Evolutionary conservation across 148 eudicot species (phyloP).

Genomic region (Polygonum maritimum): DNA sequence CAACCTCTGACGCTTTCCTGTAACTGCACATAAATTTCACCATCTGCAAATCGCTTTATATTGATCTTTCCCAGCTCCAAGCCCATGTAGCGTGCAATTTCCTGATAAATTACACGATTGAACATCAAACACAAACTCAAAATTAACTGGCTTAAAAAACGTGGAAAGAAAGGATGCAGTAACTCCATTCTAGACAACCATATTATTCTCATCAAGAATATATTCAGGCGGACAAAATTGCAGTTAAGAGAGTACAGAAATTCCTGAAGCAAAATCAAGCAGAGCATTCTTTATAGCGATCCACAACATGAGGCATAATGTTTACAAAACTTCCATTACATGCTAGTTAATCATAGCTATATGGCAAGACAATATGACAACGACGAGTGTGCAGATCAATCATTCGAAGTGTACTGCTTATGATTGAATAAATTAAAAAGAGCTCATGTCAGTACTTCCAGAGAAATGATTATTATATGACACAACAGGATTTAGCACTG

Average conservation of each 20-base stretch:
- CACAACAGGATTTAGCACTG: background rate
- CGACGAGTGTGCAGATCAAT: too few species aligned
- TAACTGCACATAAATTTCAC: slow-evolving; percentile 66
- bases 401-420: too few species aligned
- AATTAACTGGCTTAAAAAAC: background rate
- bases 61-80: slow-evolving; percentile 17
- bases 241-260: background rate
- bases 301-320: background rate
- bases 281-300: background rate
- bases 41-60: slow-evolving; percentile 48
- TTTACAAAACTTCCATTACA: background rate
- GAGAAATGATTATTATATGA: background rate
- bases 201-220: background rate
- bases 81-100: slow-evolving; percentile 18
- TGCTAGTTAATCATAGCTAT: background rate
- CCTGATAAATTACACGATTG: slow-evolving; percentile 5
- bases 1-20: slow-evolving; percentile 74
- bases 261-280: background rate
- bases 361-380: too few species aligned
- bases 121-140: background rate
- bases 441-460: background rate
- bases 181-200: background rate
- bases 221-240: background rate
- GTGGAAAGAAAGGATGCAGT: background rate
- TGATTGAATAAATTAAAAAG: too few species aligned